Evolutionary conservation across 164 flowering plant species (phyloP).

Genomic region (Macadamia tetraphylla): DNA sequence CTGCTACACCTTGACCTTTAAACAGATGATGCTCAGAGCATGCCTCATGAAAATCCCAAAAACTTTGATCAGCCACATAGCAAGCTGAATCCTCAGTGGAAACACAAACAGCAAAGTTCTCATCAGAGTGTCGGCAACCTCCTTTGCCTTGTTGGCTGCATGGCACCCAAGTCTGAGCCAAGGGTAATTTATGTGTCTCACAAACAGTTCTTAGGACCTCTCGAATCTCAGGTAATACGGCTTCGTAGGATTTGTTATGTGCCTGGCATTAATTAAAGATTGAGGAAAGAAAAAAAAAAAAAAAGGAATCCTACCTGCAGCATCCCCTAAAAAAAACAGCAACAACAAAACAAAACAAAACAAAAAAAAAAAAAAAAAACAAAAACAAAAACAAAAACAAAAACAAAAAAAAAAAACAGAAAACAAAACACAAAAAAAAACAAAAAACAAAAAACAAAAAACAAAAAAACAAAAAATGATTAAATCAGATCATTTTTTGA

Average conservation of each 20-base stretch:
- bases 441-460: too few species aligned
- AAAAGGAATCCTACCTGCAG: slow-evolving; percentile 1
- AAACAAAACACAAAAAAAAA: too few species aligned
- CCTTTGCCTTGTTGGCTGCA: slow-evolving; percentile 63
- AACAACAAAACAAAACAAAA: too few species aligned
- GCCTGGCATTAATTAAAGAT: slow-evolving; percentile 26
- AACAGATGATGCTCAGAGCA: slow-evolving; percentile 85
- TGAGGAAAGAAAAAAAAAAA: background rate
- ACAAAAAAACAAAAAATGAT: too few species aligned
- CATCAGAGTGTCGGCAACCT: slow-evolving; percentile 66
- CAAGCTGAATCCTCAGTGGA: slow-evolving; percentile 75
- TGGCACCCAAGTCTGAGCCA: slow-evolving; percentile 88
- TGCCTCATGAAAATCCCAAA: slow-evolving; percentile 76
- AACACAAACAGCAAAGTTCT: slow-evolving; percentile 53
- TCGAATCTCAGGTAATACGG: slow-evolving; percentile 54
- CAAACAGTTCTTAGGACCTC: slow-evolving; percentile 62
- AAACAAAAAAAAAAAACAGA: too few species aligned
- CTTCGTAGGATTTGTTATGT: slow-evolving; percentile 28
- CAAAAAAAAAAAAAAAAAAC: too few species aligned
- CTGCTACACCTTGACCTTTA: slow-evolving; percentile 79
- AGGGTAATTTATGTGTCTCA: slow-evolving; percentile 63
- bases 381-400: too few species aligned
- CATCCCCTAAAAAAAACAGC: too few species aligned
- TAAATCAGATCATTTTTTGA: too few species aligned
- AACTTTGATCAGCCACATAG: slow-evolving; percentile 40